Conservation (phyloP, 2,329 filamentous ascomycete genomes). For the Myriosclerotinia scirpicola region DNA sequence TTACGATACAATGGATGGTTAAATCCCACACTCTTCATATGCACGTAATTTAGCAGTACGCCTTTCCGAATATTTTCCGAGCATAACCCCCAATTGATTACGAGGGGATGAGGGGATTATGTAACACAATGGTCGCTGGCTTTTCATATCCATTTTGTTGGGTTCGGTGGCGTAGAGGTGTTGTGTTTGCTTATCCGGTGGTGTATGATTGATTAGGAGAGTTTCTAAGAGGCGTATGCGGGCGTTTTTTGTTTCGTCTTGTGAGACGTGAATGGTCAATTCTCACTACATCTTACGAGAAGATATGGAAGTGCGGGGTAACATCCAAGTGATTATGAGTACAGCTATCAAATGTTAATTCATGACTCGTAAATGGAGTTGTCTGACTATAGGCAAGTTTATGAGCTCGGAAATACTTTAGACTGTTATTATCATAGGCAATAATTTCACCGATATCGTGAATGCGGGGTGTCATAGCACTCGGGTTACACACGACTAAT, state of each 20-base stretch:
- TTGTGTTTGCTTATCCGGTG: not conserved
- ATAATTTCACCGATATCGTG: not conserved
- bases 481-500: slow-evolving; percentile 3
- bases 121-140: not conserved
- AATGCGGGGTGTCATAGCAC: not conserved
- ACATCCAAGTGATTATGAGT: not conserved
- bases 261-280: slow-evolving; percentile 1
- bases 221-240: not conserved
- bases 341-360: not conserved
- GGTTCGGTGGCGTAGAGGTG: not conserved
- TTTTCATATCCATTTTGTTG: slow-evolving; percentile 17
- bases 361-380: slow-evolving; percentile 4
- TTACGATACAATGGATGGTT: not conserved
- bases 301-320: slow-evolving; percentile 5
- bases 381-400: not conserved
- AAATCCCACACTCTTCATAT: not conserved
- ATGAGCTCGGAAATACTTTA: too few relatives aligned
- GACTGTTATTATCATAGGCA: not conserved
- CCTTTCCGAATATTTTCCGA: slow-evolving; percentile 10
- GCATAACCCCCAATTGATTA: not conserved
- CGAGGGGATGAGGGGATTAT: not conserved
- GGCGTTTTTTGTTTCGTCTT: slow-evolving; percentile 1
- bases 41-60: not conserved
- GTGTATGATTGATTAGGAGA: slow-evolving; percentile 4
- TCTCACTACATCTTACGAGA: not conserved